Evolutionary conservation across 371 early-diverging fungal species (phyloP), one percentile per base, ranked within the genome.

Genomic region (Mortierella sp.): DNA sequence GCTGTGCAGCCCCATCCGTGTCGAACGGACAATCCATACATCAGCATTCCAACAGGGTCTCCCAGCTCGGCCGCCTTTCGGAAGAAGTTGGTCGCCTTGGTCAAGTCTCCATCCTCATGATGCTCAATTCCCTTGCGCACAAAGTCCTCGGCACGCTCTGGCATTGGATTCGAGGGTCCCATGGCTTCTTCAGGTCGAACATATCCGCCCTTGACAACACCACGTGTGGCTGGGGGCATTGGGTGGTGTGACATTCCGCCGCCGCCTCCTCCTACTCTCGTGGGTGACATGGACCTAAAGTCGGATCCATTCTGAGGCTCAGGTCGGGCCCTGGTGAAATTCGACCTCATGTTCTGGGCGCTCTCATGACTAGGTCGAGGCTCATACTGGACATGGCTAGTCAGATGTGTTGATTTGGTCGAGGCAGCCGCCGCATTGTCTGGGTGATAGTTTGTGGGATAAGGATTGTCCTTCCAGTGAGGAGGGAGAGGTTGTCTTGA

Each of bases 1-100:
- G 83, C 78, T 70, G 86, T 82, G 77, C 92, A 91, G 3, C 92
- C 92, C 92, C 95, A 96, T 14, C 97, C 97, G 79, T 96, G 97
- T 13, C 97, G 88, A 28, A 95, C 79, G 14, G 93, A 90, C 52
- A 96, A 86, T n/a, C 94, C 97, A 76, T 92, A 95, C 62, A 96
- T 88, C 64, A 96, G 87, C 83, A 95, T 79, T 3, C 95, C 97
- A 0, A 93, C 76, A 2, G 94, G 90, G 67, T 87, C 86, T 3
- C 88, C 87, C 31, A 82, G 63, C 53, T 91, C 85, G 14, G 95
- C 95, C 2, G 95, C 90, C 31, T 89, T 83, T 50, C 89, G 81
- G 72, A 95, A 94, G 73, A 90, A 93, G 40, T 90, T 83, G 0
- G 95, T 90, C 3, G 96, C 92, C 61, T 93, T 88, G 55, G 88